phyloP scores from a whole-genome alignment of 768 basidiomycete genomes.

The Mycena alexandri region DNA sequence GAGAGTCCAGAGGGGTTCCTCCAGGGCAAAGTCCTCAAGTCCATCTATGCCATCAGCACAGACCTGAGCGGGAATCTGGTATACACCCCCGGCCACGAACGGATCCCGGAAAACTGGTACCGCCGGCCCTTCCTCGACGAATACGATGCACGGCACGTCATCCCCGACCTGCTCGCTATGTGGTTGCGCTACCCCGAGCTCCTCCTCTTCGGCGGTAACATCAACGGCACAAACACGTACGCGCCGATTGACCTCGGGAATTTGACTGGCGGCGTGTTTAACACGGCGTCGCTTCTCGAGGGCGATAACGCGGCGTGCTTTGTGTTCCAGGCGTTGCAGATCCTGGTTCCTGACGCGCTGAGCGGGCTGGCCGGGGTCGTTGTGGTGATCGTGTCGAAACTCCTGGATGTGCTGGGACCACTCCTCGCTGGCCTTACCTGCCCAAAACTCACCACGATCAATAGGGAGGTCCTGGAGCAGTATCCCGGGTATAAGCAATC shows the following conservation, averaged over 20 bases:
- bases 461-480: neutral
- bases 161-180: neutral
- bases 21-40: neutral
- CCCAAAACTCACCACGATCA: neutral
- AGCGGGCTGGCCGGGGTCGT: neutral
- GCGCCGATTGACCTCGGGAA: constrained; percentile 3
- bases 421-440: neutral
- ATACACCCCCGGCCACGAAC: constrained; percentile 7
- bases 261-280: constrained; percentile 6
- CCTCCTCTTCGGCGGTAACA: constrained; percentile 14
- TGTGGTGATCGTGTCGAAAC: neutral
- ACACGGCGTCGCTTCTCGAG: neutral
- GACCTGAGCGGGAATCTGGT: neutral
- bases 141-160: neutral
- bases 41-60: constrained; percentile 2
- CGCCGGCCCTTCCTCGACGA: constrained; percentile 1
- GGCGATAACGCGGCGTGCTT: constrained; percentile 13
- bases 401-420: neutral
- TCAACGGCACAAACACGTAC: constrained; percentile 1
- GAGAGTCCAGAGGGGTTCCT: constrained; percentile 6
- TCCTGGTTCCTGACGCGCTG: neutral
- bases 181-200: neutral
- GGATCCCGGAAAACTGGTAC: constrained; percentile 26
- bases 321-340: constrained; percentile 10
- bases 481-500: constrained; percentile 26